phyloP scores from a whole-genome alignment of 2,329 filamentous ascomycete species.

The Alternaria hordeiaustralica region DNA sequence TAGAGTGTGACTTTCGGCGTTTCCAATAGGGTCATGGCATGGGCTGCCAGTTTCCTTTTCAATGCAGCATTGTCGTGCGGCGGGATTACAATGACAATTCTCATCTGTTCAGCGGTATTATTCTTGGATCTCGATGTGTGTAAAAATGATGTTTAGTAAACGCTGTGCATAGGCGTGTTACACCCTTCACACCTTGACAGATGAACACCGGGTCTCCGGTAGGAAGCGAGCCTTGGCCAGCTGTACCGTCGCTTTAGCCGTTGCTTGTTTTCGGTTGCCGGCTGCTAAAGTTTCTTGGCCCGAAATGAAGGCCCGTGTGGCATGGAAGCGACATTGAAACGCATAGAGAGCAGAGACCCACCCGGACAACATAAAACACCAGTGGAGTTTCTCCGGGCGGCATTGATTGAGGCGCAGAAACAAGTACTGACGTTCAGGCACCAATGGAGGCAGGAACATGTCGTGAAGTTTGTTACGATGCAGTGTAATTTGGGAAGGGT shows the following conservation, averaged over 20 bases:
- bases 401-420: neutral
- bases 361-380: neutral
- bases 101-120: neutral
- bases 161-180: neutral
- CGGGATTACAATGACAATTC: neutral
- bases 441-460: neutral
- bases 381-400: neutral
- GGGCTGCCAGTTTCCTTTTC: neutral
- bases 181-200: neutral
- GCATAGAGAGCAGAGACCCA: neutral
- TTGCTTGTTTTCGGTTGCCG: neutral
- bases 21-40: neutral
- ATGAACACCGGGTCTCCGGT: neutral
- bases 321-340: slow-evolving; percentile 1
- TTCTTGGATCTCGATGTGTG: neutral
- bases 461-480: neutral
- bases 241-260: neutral
- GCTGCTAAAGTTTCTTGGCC: neutral
- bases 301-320: neutral
- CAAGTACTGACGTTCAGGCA: neutral
- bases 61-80: neutral
- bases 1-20: neutral
- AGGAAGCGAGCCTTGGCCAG: neutral
- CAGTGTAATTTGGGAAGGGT: neutral
- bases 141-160: neutral